Conservation (phyloP, 2,329 filamentous ascomycete genomes). For the Daldinia sp. region DNA sequence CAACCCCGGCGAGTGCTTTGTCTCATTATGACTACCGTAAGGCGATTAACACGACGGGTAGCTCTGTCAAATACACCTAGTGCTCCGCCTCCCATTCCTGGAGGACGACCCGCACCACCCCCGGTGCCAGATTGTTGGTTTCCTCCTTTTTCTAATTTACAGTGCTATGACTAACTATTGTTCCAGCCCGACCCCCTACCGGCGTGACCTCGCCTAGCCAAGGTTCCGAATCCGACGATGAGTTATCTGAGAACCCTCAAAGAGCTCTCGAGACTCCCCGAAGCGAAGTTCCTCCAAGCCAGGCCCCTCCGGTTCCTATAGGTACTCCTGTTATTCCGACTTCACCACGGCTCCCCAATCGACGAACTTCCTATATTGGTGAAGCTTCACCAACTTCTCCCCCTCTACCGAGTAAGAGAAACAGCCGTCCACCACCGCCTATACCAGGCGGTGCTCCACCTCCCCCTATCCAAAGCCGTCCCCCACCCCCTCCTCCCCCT, state of each 20-base stretch:
- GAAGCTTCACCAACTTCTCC: slow-evolving; percentile 52
- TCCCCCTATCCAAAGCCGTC: slow-evolving; percentile 62
- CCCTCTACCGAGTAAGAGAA: slow-evolving; percentile 57
- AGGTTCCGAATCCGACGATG: slow-evolving; percentile 89
- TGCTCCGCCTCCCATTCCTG: slow-evolving; percentile 57
- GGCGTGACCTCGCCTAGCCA: slow-evolving; percentile 71
- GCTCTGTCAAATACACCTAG: slow-evolving; percentile 44
- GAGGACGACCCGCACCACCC: slow-evolving; percentile 63
- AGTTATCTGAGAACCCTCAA: slow-evolving; percentile 68
- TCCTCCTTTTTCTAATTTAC: slow-evolving; percentile 1
- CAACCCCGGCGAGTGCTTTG: slow-evolving; percentile 17
- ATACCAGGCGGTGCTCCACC: slow-evolving; percentile 65
- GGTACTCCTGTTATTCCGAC: slow-evolving; percentile 55
- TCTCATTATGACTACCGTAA: slow-evolving; percentile 28
- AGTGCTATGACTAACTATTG: slow-evolving; percentile 40
- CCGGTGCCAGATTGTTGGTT: slow-evolving; percentile 70
- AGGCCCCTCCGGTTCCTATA: slow-evolving; percentile 54
- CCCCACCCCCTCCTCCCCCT: slow-evolving; percentile 73
- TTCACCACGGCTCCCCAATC: slow-evolving; percentile 52
- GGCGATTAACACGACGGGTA: slow-evolving; percentile 40
- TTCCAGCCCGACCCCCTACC: slow-evolving; percentile 68
- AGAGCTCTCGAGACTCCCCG: slow-evolving; percentile 53
- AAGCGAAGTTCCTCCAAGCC: slow-evolving; percentile 49
- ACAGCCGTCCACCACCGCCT: slow-evolving; percentile 66
- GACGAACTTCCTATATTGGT: slow-evolving; percentile 48